A percentile compares a stretch with the other conserved stretches of the same genome.
These are phyloP conservation scores for Colletotrichum sp. DNA, from an alignment of 2,329 filamentous ascomycete genomes.

Conservation along the genomic window DNA sequence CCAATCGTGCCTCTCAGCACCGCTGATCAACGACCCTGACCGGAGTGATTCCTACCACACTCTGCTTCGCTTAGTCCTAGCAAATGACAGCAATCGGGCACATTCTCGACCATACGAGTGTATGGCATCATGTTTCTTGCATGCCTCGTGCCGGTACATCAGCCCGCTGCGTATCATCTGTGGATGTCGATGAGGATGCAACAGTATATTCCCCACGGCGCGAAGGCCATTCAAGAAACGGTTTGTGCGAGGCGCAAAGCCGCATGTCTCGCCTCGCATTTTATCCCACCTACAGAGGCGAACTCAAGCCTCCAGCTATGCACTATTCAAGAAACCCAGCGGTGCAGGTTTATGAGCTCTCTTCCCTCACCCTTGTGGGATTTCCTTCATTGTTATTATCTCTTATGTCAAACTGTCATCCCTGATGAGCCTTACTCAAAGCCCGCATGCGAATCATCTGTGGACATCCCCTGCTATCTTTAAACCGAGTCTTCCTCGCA, in stretches of 20 bases:
- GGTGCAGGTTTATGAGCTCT: neutral
- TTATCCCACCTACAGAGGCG: no score
- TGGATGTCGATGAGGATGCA: neutral
- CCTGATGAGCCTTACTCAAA: neutral
- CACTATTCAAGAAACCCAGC: no score
- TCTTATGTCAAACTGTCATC: neutral
- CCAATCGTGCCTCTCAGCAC: neutral
- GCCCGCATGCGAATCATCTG: neutral
- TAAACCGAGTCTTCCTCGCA: neutral
- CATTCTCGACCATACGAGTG: neutral
- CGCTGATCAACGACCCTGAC: fast-evolving
- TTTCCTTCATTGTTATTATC: neutral
- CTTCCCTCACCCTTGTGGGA: neutral
- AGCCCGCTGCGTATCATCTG: fast-evolving
- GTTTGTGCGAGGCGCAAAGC: no score
- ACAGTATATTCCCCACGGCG: neutral
- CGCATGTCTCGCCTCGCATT: no score
- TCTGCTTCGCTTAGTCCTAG: neutral
- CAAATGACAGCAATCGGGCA: neutral
- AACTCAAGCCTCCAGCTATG: no score
- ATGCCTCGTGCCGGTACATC: neutral
- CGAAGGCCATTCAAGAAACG: no score
- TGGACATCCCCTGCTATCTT: fast-evolving
- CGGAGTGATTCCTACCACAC: neutral
- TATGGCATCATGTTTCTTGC: neutral